A percentile compares a stretch with the other conserved stretches of the same genome.
Evolutionary conservation across 2,329 filamentous ascomycete genomes (phyloP).

Genomic region (Paraphaeosphaeria minitans): DNA sequence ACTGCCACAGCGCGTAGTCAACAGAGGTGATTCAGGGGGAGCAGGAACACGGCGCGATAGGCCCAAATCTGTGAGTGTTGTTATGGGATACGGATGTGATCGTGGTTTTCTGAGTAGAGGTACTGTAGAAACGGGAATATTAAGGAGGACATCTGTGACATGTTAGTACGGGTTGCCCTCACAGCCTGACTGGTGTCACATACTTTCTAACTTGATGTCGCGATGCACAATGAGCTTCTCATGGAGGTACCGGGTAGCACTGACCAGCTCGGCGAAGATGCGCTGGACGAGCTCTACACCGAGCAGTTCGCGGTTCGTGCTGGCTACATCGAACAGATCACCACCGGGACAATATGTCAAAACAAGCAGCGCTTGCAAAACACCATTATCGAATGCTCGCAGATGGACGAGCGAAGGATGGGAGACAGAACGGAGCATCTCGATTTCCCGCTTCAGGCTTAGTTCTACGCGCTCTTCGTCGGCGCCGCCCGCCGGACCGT

Average conservation of each 20-base stretch:
- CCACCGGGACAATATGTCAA: conserved; percentile 92
- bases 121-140: conserved; percentile 72
- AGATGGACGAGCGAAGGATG: conserved; percentile 91
- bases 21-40: conserved; percentile 76
- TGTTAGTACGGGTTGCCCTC: conserved; percentile 37
- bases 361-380: conserved; percentile 80
- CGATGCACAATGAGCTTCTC: conserved; percentile 86
- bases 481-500: conserved; percentile 89
- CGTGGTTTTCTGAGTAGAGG: conserved; percentile 69
- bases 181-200: conserved; percentile 48
- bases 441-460: conserved; percentile 90
- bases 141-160: conserved; percentile 81
- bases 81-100: conserved; percentile 78
- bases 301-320: conserved; percentile 69
- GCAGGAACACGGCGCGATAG: conserved; percentile 80
- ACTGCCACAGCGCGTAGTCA: conserved; percentile 93
- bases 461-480: conserved; percentile 93
- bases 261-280: conserved; percentile 88
- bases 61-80: conserved; percentile 90
- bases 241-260: conserved; percentile 85
- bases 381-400: conserved; percentile 88
- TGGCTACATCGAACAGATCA: conserved; percentile 92
- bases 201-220: conserved; percentile 98
- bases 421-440: conserved; percentile 85
- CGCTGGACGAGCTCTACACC: conserved; percentile 73